phyloP scores from a whole-genome alignment of 768 basidiomycete genomes.

The Tubosaeta sp. region DNA sequence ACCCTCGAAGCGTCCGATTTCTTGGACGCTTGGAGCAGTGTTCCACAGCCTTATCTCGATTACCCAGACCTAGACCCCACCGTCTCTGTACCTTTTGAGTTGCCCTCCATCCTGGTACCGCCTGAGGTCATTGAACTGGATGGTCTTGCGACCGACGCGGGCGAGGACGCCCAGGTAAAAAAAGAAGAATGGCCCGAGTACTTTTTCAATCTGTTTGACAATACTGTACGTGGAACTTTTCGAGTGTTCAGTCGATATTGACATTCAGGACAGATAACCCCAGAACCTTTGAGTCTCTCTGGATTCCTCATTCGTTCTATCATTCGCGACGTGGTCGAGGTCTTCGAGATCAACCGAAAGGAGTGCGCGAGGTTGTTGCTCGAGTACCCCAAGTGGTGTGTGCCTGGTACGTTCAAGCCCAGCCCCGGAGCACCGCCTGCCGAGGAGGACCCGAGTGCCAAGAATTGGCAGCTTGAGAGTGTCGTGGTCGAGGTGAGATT shows the following conservation, averaged over 20 bases:
- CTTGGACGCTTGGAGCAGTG: conserved; percentile 48
- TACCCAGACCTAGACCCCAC: conserved; percentile 40
- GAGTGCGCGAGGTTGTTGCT: conserved; percentile 87
- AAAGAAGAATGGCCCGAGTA: conserved; percentile 83
- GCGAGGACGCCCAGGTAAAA: conserved; percentile 68
- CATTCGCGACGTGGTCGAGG: conserved; percentile 73
- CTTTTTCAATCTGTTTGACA: conserved; percentile 64
- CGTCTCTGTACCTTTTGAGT: conserved; percentile 49
- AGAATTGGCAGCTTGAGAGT: conserved; percentile 87
- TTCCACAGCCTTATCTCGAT: conserved; percentile 62
- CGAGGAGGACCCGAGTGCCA: conserved; percentile 50
- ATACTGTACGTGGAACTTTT: conserved; percentile 34
- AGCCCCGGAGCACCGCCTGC: conserved; percentile 55
- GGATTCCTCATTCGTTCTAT: conserved; percentile 79
- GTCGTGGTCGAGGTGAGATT: conserved; percentile 73
- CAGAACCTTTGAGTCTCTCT: conserved; percentile 64
- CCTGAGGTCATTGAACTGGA: conserved; percentile 86
- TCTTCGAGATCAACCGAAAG: conserved; percentile 95
- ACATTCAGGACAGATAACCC: conserved; percentile 55
- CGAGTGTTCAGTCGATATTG: background rate
- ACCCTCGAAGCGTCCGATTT: conserved; percentile 61
- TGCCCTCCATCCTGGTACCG: conserved; percentile 80
- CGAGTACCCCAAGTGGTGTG: conserved; percentile 81
- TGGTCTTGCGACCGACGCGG: conserved; percentile 59
- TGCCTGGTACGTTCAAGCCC: conserved; percentile 80